A percentile compares a stretch with the other conserved stretches of the same genome.
Evolutionary conservation across 108 stramenopile species (phyloP).

Genomic region (Skeletonema menzelii): DNA sequence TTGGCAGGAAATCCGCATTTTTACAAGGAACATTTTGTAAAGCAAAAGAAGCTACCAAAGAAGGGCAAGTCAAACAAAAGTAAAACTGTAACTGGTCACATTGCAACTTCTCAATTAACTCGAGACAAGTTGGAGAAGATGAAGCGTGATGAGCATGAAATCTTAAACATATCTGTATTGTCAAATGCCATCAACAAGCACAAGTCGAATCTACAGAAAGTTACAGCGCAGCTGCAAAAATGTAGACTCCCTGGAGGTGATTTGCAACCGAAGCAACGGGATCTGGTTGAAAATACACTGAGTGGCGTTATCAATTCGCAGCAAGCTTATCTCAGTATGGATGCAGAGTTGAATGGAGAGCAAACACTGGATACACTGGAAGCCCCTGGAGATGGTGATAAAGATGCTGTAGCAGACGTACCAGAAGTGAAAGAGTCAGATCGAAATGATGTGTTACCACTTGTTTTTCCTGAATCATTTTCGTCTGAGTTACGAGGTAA

Average conservation of each 20-base stretch:
- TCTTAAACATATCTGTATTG: constrained; percentile 8
- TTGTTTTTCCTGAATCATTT: constrained; percentile 15
- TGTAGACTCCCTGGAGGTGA: constrained; percentile 13
- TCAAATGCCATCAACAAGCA: constrained; percentile 8
- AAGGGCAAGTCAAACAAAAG: neutral
- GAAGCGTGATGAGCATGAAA: neutral
- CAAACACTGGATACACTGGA: neutral
- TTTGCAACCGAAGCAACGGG: constrained; percentile 36
- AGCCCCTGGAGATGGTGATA: neutral
- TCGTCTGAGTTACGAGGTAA: constrained; percentile 9
- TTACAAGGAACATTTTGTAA: constrained; percentile 30
- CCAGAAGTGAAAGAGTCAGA: neutral
- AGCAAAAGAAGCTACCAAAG: constrained; percentile 1
- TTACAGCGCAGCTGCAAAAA: constrained; percentile 10
- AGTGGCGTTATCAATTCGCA: neutral
- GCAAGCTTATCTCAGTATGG: constrained; percentile 5
- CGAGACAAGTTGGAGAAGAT: constrained; percentile 7
- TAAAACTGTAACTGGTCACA: no score
- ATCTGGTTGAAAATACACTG: constrained; percentile 27
- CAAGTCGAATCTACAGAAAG: constrained; percentile 8
- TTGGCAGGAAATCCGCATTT: constrained; percentile 35
- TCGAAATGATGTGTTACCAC: neutral
- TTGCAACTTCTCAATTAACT: neutral
- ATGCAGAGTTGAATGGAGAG: constrained; percentile 1
- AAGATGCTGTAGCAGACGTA: neutral